Evolutionary conservation across 352 stramenopile genomes (phyloP).

Genomic region (Pythium sp.): DNA sequence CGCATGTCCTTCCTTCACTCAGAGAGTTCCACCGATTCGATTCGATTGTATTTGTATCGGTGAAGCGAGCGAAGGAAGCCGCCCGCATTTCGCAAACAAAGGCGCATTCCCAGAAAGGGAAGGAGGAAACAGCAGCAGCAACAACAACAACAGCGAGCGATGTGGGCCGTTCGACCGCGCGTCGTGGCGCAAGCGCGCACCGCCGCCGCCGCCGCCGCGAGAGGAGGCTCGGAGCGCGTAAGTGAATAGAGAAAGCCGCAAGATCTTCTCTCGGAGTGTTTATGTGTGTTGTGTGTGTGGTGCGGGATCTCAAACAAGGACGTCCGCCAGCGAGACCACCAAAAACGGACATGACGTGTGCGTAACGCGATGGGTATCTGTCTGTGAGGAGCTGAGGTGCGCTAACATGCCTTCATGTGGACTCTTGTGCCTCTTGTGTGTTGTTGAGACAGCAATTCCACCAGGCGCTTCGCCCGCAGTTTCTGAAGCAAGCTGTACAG

Average conservation of each 20-base stretch:
- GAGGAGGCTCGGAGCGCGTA: slow-evolving; percentile 11
- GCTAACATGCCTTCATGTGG: neutral
- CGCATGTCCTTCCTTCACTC: neutral
- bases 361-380: neutral
- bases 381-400: neutral
- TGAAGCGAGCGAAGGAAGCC: slow-evolving; percentile 17
- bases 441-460: slow-evolving; percentile 11
- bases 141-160: slow-evolving; percentile 6
- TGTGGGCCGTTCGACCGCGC: slow-evolving; percentile 46
- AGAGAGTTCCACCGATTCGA: neutral
- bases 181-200: slow-evolving; percentile 34
- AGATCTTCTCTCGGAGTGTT: neutral
- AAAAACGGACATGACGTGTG: neutral
- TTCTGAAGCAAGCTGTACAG: slow-evolving; percentile 4
- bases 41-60: neutral
- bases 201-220: slow-evolving; percentile 18
- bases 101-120: neutral
- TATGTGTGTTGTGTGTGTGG: neutral
- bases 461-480: slow-evolving; percentile 11
- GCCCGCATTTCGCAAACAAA: neutral
- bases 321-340: neutral
- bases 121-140: neutral
- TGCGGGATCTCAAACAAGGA: neutral
- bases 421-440: neutral
- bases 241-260: neutral